These are phyloP conservation scores for Tylopilus sp. DNA, from an alignment of 1,284 basidiomycete genomes.

Conservation along the genomic window DNA sequence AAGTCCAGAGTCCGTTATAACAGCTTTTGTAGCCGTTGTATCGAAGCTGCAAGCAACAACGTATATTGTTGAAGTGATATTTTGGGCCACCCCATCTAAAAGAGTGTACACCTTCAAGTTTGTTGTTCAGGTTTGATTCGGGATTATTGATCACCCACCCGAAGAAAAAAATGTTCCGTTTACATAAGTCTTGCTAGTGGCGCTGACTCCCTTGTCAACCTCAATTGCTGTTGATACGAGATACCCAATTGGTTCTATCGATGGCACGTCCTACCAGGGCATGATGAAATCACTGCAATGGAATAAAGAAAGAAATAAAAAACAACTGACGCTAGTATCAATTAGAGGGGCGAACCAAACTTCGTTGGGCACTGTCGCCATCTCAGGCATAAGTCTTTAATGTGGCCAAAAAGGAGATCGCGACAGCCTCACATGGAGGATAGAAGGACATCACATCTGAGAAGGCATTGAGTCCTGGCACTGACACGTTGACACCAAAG, in stretches of 20 bases:
- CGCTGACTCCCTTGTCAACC: background rate
- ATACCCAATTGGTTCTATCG: background rate
- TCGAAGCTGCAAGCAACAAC: background rate
- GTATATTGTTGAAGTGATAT: background rate
- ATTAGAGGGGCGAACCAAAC: background rate
- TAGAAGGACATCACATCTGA: background rate
- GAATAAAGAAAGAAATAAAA: background rate
- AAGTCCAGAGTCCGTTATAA: background rate
- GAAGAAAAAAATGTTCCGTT: constrained; percentile 2
- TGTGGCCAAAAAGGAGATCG: too few species aligned
- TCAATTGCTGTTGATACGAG: background rate
- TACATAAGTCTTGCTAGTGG: background rate
- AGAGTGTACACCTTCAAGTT: background rate
- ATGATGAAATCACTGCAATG: background rate
- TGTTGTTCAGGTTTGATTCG: background rate
- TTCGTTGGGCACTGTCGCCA: background rate
- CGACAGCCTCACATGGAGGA: background rate
- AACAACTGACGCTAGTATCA: background rate
- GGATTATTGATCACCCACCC: background rate
- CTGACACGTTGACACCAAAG: background rate
- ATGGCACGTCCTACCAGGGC: too few species aligned
- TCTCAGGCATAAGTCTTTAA: background rate
- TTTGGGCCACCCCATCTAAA: background rate
- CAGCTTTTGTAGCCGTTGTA: background rate
- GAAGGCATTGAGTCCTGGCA: background rate